These are phyloP conservation scores for Rugonectria rugulosa DNA, from an alignment of 2,329 filamentous ascomycete genomes.

Conservation along the genomic window DNA sequence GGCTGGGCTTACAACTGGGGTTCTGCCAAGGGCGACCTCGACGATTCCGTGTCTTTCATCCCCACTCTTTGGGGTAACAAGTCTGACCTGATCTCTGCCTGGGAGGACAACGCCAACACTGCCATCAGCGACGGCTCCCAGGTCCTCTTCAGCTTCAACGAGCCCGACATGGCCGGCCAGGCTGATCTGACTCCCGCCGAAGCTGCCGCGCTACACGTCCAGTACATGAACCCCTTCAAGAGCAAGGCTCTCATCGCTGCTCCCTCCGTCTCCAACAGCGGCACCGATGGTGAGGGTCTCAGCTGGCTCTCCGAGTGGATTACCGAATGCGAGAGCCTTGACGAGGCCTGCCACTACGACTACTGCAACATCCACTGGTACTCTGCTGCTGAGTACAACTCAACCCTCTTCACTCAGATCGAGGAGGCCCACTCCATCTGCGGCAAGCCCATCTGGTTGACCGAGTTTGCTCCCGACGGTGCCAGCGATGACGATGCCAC, in stretches of 20 bases:
- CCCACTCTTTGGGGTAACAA: constrained; percentile 72
- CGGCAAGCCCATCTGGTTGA: constrained; percentile 64
- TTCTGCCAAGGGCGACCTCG: constrained; percentile 50
- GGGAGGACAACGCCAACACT: constrained; percentile 57
- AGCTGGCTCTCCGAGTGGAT: constrained; percentile 64
- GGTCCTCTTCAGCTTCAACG: constrained; percentile 74
- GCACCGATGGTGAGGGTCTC: constrained; percentile 57
- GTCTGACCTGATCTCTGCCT: constrained; percentile 56
- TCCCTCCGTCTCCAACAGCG: constrained; percentile 70
- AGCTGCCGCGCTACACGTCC: constrained; percentile 61
- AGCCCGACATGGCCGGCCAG: constrained; percentile 70
- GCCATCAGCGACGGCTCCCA: constrained; percentile 63
- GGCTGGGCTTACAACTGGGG: constrained; percentile 77
- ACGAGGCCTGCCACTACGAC: constrained; percentile 59
- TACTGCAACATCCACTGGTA: constrained; percentile 73
- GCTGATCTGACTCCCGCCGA: constrained; percentile 61
- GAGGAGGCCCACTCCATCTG: constrained; percentile 54
- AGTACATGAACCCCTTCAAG: constrained; percentile 63
- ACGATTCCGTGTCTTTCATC: constrained; percentile 62
- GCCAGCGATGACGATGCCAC: constrained; percentile 49
- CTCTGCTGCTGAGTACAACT: constrained; percentile 53
- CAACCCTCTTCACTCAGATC: constrained; percentile 64
- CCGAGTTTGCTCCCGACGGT: constrained; percentile 67
- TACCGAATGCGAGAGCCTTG: constrained; percentile 52
- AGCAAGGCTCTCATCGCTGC: constrained; percentile 62